phyloP scores from a whole-genome alignment of 768 basidiomycete species.

The Epithele typhae region DNA sequence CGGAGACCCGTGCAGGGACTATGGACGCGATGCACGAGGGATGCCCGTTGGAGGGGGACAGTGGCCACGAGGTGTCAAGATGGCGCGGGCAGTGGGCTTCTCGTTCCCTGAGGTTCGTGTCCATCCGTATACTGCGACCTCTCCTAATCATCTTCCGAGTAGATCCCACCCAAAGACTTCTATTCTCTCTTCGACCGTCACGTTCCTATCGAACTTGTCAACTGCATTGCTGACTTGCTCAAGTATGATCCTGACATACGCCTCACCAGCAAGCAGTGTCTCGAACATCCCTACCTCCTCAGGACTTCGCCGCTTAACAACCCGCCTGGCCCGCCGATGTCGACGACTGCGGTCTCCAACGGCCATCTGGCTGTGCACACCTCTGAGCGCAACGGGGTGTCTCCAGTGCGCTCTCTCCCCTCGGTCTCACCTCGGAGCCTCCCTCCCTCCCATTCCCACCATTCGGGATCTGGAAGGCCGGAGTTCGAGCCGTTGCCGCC shows the following conservation, averaged over 20 bases:
- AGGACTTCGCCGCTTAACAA: conserved; percentile 70
- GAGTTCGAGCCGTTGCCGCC: conserved; percentile 36
- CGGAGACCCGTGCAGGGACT: conserved; percentile 84
- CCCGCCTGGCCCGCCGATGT: conserved; percentile 51
- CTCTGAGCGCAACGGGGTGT: conserved; percentile 16
- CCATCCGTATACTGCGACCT: conserved; percentile 5
- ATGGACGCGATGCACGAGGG: conserved; percentile 71
- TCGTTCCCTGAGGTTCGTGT: conserved; percentile 76
- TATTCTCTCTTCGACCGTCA: conserved; percentile 71
- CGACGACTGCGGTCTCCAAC: conserved; percentile 5
- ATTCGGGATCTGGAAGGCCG: conserved; percentile 30
- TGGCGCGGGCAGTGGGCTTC: conserved; percentile 85
- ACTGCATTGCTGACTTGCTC: conserved; percentile 89
- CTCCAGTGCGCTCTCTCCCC: conserved; percentile 25
- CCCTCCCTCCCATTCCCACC: conserved; percentile 48
- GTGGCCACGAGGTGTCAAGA: conserved; percentile 81
- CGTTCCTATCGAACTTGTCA: conserved; percentile 76
- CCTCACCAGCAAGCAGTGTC: conserved; percentile 80
- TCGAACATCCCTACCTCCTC: conserved; percentile 84
- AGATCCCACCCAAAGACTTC: conserved; percentile 67
- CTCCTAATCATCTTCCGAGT: conserved; percentile 13
- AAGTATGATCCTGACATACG: conserved; percentile 88
- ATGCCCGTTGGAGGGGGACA: conserved; percentile 78
- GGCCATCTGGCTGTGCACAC: conserved; percentile 5
- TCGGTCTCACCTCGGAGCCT: conserved; percentile 40